phyloP scores from a whole-genome alignment of 1,284 basidiomycete genomes.

The Agaricales sp. region DNA sequence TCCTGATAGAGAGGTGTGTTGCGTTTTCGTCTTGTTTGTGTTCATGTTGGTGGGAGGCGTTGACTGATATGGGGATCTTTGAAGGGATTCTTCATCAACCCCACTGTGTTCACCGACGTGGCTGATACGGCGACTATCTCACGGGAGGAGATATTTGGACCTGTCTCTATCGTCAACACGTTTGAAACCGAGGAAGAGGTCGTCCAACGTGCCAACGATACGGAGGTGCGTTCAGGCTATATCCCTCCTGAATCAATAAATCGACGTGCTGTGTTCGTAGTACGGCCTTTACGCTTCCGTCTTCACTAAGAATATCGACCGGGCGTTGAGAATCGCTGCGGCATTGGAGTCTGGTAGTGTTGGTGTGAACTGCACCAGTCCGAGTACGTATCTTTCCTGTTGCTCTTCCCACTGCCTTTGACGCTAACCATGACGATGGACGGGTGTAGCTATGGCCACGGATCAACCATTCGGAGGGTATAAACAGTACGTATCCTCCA shows the following conservation, averaged over 20 bases:
- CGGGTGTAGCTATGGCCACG: constrained; percentile 22
- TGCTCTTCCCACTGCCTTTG: neutral
- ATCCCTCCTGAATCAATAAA: neutral
- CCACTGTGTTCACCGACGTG: no score
- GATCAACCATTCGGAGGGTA: constrained; percentile 21
- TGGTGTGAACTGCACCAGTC: no score
- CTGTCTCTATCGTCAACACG: constrained; percentile 1
- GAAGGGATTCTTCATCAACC: neutral
- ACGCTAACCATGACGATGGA: constrained; percentile 11
- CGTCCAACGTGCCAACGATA: constrained; percentile 3
- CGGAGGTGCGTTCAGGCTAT: constrained; percentile 2
- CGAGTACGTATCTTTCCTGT: neutral
- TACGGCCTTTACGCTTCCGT: constrained; percentile 1
- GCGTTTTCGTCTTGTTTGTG: constrained; percentile 25
- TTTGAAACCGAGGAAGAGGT: no score
- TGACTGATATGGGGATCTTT: neutral
- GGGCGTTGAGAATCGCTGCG: constrained; percentile 1
- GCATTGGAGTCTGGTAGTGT: neutral
- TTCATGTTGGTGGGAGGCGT: no score
- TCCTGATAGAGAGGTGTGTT: constrained; percentile 46
- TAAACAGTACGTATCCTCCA: neutral
- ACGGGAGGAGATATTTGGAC: neutral
- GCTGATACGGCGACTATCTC: neutral
- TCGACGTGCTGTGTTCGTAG: neutral
- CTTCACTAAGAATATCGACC: constrained; percentile 3